Conservation (phyloP, 805 yeast genomes). For the Yarrowia sp. region DNA sequence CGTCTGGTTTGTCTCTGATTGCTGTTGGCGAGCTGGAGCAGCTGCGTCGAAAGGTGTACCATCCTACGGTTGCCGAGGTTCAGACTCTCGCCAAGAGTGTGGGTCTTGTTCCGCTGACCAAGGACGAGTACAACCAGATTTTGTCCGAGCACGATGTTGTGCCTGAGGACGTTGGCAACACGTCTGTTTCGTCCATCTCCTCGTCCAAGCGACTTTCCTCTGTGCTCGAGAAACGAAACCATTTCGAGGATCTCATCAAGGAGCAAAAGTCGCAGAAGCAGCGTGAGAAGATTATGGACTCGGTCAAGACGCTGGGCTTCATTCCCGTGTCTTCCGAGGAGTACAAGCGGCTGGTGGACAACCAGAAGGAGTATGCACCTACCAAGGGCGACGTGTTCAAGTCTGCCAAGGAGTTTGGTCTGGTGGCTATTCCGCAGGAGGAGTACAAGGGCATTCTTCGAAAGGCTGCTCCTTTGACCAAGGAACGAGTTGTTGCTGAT, state of each 20-base stretch:
- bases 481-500: slow-evolving; percentile 34
- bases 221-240: slow-evolving; percentile 36
- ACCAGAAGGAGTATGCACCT: slow-evolving; percentile 37
- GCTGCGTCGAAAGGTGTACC: slow-evolving; percentile 15
- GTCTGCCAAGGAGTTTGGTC: slow-evolving; percentile 44
- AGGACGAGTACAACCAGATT: slow-evolving; percentile 23
- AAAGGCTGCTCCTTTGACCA: slow-evolving; percentile 26
- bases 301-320: slow-evolving; percentile 37
- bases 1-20: slow-evolving; percentile 18
- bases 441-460: slow-evolving; percentile 43
- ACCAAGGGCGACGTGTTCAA: slow-evolving; percentile 38
- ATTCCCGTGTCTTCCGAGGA: slow-evolving; percentile 40
- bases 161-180: slow-evolving; percentile 11
- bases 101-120: slow-evolving; percentile 21
- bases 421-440: slow-evolving; percentile 45
- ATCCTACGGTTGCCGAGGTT: slow-evolving; percentile 1
- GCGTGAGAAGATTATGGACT: slow-evolving; percentile 34
- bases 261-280: slow-evolving; percentile 28
- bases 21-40: neutral
- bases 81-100: slow-evolving; percentile 25
- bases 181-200: slow-evolving; percentile 18
- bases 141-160: neutral
- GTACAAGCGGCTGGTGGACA: slow-evolving; percentile 36
- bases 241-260: slow-evolving; percentile 35
- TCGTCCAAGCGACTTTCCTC: slow-evolving; percentile 27